A percentile compares a stretch with the other conserved stretches of the same genome.
phyloP scores from a whole-genome alignment of 257 asterid genomes.

The Primulina huaijiensis region DNA sequence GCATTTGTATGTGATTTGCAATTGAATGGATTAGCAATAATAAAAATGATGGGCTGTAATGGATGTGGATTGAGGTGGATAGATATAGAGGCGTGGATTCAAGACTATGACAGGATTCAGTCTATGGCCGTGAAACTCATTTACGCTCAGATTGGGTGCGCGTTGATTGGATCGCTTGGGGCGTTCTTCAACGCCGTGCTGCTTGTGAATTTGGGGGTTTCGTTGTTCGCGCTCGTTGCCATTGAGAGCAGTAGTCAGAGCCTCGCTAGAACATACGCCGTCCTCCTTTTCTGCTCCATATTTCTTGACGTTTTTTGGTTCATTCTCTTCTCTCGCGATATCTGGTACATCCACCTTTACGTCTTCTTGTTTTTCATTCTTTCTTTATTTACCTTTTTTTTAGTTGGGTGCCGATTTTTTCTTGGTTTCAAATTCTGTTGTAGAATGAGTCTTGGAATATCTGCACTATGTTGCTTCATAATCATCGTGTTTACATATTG shows the following conservation, averaged over 20 bases:
- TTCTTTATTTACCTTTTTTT: background rate
- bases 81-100: conserved; percentile 66
- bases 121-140: conserved; percentile 71
- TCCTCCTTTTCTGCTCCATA: conserved; percentile 71
- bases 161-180: conserved; percentile 89
- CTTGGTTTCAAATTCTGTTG: background rate
- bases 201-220: conserved; percentile 65
- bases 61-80: conserved; percentile 57
- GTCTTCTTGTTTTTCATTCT: background rate
- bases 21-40: background rate
- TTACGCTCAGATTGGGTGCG: conserved; percentile 79
- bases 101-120: conserved; percentile 83
- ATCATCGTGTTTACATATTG: background rate
- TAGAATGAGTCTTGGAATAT: background rate
- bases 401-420: background rate
- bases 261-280: conserved; percentile 83
- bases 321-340: conserved; percentile 60
- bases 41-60: conserved; percentile 15
- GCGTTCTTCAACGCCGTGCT: conserved; percentile 74
- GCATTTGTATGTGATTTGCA: background rate
- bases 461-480: background rate
- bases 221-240: conserved; percentile 85
- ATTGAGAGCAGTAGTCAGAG: conserved; percentile 90
- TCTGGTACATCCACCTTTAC: conserved; percentile 42
- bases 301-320: conserved; percentile 80